Evolutionary conservation across 1,284 basidiomycete species (phyloP).

Genomic region (Bjerkandera adusta): DNA sequence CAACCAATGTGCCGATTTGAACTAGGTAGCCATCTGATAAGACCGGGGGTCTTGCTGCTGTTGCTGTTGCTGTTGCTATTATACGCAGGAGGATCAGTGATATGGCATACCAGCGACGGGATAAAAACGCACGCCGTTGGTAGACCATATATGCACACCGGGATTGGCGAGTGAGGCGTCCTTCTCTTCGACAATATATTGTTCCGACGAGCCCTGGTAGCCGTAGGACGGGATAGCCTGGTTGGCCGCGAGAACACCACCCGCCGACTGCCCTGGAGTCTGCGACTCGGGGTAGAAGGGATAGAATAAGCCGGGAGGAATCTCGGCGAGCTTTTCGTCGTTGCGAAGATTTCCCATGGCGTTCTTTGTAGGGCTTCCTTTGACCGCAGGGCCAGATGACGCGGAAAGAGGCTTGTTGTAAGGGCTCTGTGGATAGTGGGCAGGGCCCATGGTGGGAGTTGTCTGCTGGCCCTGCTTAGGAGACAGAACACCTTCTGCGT

Average conservation of each 20-base stretch:
- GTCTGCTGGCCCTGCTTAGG: conserved; percentile 18
- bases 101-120: not conserved
- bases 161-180: conserved; percentile 29
- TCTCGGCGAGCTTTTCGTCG: conserved; percentile 46
- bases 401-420: conserved; percentile 18
- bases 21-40: too few relatives aligned
- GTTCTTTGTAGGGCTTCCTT: conserved; percentile 19
- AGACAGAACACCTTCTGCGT: conserved; percentile 35
- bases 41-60: too few relatives aligned
- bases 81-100: not conserved
- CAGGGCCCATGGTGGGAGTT: conserved; percentile 28
- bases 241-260: conserved; percentile 13
- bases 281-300: conserved; percentile 67
- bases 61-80: conserved; percentile 5
- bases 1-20: too few relatives aligned
- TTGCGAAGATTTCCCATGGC: conserved; percentile 5
- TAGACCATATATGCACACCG: conserved; percentile 28
- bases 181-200: conserved; percentile 67
- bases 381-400: conserved; percentile 11
- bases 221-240: conserved; percentile 54
- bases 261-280: conserved; percentile 21
- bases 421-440: conserved; percentile 21
- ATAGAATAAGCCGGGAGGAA: conserved; percentile 67
- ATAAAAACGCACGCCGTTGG: conserved; percentile 20
- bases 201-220: conserved; percentile 51